These are phyloP conservation scores for Nakaseomyces uthaithaninus DNA, from an alignment of 1,139 yeast genomes.

Conservation along the genomic window DNA sequence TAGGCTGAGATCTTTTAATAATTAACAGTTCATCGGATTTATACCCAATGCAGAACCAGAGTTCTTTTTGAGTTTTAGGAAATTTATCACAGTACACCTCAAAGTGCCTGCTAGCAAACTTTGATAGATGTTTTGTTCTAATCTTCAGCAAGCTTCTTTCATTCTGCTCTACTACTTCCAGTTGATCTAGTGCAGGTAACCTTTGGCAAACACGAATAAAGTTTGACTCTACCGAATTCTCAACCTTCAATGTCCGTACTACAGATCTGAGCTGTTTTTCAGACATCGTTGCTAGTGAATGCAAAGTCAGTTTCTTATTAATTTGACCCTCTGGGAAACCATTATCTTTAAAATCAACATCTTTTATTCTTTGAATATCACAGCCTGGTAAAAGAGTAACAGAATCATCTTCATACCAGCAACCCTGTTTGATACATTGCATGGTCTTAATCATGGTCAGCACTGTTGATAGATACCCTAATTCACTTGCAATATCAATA, in stretches of 20 bases:
- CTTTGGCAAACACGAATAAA: conserved; percentile 41
- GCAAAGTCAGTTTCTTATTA: conserved; percentile 20
- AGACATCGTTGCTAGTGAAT: conserved; percentile 30
- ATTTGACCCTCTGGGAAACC: conserved; percentile 16
- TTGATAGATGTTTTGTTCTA: conserved; percentile 45
- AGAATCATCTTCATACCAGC: conserved; percentile 77
- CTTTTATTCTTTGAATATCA: conserved; percentile 31
- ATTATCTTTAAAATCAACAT: conserved; percentile 26
- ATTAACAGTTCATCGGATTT: conserved; percentile 46
- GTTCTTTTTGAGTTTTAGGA: conserved; percentile 86
- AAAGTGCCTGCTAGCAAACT: conserved; percentile 50
- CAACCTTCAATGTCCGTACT: conserved; percentile 13
- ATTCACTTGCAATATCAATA: conserved; percentile 81
- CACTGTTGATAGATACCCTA: conserved; percentile 61
- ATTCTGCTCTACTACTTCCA: conserved; percentile 30
- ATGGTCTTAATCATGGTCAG: conserved; percentile 55
- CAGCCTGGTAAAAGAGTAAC: conserved; percentile 67
- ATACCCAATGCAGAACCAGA: conserved; percentile 77
- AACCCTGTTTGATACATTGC: conserved; percentile 85
- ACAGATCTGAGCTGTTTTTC: conserved; percentile 15
- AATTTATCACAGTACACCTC: conserved; percentile 70
- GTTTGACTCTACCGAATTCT: conserved; percentile 24
- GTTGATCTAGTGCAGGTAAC: conserved; percentile 38
- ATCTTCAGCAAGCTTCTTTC: conserved; percentile 36
- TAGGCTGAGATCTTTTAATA: conserved; percentile 63